These are phyloP conservation scores for Fragosphaeria purpurea DNA, from an alignment of 2,329 filamentous ascomycete species.

Conservation along the genomic window DNA sequence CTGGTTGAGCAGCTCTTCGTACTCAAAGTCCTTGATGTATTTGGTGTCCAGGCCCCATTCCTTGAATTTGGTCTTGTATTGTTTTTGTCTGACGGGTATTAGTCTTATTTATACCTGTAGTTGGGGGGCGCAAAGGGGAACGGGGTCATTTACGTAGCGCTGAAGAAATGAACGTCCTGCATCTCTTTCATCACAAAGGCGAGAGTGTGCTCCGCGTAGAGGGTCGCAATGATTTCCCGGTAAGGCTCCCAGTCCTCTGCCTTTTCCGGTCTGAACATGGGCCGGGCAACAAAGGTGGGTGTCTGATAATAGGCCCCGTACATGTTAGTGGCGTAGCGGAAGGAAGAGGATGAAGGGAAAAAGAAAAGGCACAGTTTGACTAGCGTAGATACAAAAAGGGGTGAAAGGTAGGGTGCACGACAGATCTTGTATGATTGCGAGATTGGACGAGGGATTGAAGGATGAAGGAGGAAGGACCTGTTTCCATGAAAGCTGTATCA, in stretches of 20 bases:
- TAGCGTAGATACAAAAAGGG: too few relatives aligned
- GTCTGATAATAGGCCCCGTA: not conserved
- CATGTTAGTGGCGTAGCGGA: too few relatives aligned
- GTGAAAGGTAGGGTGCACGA: too few relatives aligned
- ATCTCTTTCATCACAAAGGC: conserved; percentile 28
- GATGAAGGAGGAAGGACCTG: too few relatives aligned
- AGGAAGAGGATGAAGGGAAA: too few relatives aligned
- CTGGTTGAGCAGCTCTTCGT: conserved; percentile 22
- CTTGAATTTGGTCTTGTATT: conserved; percentile 24
- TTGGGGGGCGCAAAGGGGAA: too few relatives aligned
- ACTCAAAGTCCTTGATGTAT: conserved; percentile 23
- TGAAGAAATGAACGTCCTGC: conserved; percentile 19
- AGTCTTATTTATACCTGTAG: not conserved
- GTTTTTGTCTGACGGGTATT: conserved; percentile 16
- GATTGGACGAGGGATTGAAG: too few relatives aligned
- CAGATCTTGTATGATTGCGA: too few relatives aligned
- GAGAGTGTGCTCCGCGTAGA: conserved; percentile 24
- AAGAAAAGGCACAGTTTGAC: too few relatives aligned
- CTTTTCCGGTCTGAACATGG: conserved; percentile 15
- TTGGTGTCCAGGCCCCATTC: conserved; percentile 25
- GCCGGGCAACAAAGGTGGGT: too few relatives aligned
- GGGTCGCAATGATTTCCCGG: conserved; percentile 17
- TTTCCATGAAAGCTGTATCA: too few relatives aligned
- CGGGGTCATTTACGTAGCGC: conserved; percentile 18
- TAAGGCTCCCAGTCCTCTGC: conserved; percentile 24